A percentile compares a stretch with the other conserved stretches of the same genome.
These are phyloP conservation scores for Dipteronia sinensis DNA, from an alignment of 345 rosid genomes.

Conservation along the genomic window DNA sequence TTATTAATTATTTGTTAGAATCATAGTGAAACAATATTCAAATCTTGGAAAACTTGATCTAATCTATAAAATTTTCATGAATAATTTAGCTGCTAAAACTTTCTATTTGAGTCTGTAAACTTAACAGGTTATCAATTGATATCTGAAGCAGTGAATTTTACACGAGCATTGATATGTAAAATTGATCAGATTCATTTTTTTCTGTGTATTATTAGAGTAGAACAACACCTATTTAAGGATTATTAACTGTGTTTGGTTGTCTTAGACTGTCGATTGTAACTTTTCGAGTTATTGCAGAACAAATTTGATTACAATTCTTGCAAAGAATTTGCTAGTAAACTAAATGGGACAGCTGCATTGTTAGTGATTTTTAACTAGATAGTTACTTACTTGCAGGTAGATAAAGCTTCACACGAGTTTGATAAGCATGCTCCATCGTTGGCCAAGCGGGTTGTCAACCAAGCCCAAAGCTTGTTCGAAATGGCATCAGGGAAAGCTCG, in stretches of 20 bases:
- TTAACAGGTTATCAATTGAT: too few species aligned
- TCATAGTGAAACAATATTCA: background rate
- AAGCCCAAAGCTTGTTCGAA: slow-evolving; percentile 39
- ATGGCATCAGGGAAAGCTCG: slow-evolving; percentile 50
- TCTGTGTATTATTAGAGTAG: background rate
- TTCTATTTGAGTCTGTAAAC: too few species aligned
- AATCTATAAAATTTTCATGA: background rate
- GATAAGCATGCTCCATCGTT: slow-evolving; percentile 71
- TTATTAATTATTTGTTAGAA: too few species aligned
- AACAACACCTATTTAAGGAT: background rate
- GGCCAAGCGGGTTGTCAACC: slow-evolving; percentile 55
- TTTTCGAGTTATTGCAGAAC: background rate
- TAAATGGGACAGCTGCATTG: too few species aligned
- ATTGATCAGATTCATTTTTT: background rate
- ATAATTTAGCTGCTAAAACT: too few species aligned
- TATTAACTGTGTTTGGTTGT: background rate
- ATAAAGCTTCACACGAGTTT: slow-evolving; percentile 55
- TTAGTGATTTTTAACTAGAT: background rate
- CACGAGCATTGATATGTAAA: too few species aligned
- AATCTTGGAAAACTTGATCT: background rate
- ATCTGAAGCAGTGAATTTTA: too few species aligned
- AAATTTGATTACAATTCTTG: background rate
- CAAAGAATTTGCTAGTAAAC: background rate
- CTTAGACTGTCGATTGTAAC: background rate
- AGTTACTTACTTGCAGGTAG: slow-evolving; percentile 49